Evolutionary conservation across 2,329 filamentous ascomycete genomes (phyloP), one percentile per base, ranked within the genome.

Genomic region (Elsinoe perseae): DNA sequence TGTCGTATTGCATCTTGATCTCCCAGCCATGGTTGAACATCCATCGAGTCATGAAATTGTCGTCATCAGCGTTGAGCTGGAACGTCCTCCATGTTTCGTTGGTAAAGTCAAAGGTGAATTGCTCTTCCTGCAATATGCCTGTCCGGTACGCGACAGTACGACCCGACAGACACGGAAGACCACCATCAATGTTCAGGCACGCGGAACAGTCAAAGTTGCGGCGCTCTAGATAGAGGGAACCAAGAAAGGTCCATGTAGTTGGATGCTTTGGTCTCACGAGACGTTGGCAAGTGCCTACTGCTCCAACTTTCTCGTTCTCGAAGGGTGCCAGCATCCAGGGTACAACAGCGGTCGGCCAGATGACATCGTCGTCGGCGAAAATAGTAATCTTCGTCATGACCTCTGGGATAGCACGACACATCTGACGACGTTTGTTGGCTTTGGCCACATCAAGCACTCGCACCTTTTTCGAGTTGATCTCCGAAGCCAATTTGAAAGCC

Each of bases 21-120:
- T 95, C 89, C 88, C 89, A 95, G 63, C 85, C 81, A 74, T 95
- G 86, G 61, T 84, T 87, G 63, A 96, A 91, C 66, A 97, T 80
- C 92, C 92, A 97, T 57, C 92, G 85, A 5, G 92, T 96, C 64
- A 97, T 89, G 74, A 96, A 97, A 74, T 97, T 97, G 77, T 97
- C 92, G 70, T 97, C 92, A 71, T 97, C 92, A 23, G 92, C 90
- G 68, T 96, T 96, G 59, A 97, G 80, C 66, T 91, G 91, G 73
- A 86, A 95, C 65, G 86, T 84, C 72, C 80, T 79, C 89, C 89
- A 95, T 64, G 86, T 86, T 74, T 97, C 92, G 56, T 91, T 89
- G 63, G 88, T 91, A 76, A 97, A 96, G 44, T 85, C 88, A 61
- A 91, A 81, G 40, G 90, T 84, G 71, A 97, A 97, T 54, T 86